Evolutionary conservation across 202 grass and related monocot species (phyloP).

Genomic region (Elaeis oleifera): DNA sequence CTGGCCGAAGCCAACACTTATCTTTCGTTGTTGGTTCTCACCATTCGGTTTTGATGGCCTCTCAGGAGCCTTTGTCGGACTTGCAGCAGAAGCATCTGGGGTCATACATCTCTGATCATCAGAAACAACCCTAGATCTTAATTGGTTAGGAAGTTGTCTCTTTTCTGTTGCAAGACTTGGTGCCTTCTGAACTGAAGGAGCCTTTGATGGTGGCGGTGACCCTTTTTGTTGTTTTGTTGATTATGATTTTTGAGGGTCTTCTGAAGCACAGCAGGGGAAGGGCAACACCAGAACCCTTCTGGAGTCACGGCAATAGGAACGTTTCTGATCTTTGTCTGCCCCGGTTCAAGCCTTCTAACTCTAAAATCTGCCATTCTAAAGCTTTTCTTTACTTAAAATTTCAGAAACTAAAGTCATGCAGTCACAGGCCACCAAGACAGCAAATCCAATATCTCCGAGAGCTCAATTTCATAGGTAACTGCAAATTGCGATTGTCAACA

Average conservation of each 20-base stretch:
- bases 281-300: slow-evolving; percentile 97
- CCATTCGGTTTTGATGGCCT: slow-evolving; percentile 31
- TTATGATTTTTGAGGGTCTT: slow-evolving; percentile 70
- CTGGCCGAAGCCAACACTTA: slow-evolving; percentile 80
- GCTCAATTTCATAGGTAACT: background rate
- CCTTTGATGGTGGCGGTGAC: slow-evolving; percentile 56
- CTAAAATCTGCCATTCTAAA: slow-evolving; percentile 55
- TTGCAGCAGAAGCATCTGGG: slow-evolving; percentile 8
- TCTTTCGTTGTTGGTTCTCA: slow-evolving; percentile 46
- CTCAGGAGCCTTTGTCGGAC: slow-evolving; percentile 36
- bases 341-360: slow-evolving; percentile 48
- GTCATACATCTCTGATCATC: slow-evolving; percentile 35
- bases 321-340: slow-evolving; percentile 61
- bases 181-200: slow-evolving; percentile 43
- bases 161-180: slow-evolving; percentile 42
- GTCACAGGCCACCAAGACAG: too few species aligned
- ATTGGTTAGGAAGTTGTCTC: slow-evolving; percentile 34
- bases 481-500: too few species aligned
- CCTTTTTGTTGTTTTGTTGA: slow-evolving; percentile 47
- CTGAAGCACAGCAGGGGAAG: slow-evolving; percentile 75
- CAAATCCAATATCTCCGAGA: background rate
- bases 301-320: slow-evolving; percentile 88
- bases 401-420: background rate
- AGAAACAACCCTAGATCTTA: slow-evolving; percentile 40
- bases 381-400: slow-evolving; percentile 5